These are phyloP conservation scores for Lasiosphaeria ovina DNA, from an alignment of 495 filamentous ascomycete genomes.

Conservation along the genomic window DNA sequence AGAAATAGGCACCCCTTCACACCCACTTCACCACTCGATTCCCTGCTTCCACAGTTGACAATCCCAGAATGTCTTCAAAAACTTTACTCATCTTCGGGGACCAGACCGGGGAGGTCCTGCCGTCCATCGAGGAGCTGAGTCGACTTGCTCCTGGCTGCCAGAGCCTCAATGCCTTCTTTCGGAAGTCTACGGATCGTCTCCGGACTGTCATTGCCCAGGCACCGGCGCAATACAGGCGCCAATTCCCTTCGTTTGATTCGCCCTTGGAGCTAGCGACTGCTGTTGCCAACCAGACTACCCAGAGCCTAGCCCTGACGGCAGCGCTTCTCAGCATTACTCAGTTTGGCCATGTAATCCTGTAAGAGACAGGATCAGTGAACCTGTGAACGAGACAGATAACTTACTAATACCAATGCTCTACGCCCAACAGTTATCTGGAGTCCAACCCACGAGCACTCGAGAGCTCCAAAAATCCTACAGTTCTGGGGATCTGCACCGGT, in stretches of 20 bases:
- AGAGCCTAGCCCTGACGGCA: constrained; percentile 4
- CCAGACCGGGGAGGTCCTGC: constrained; percentile 19
- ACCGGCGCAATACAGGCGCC: constrained; percentile 1
- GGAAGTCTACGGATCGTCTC: constrained; percentile 12
- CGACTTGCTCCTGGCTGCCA: constrained; percentile 4
- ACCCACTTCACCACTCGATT: too few relatives aligned
- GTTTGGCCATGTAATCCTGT: constrained; percentile 19
- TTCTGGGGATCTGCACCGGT: constrained; percentile 62
- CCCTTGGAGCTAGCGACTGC: constrained; percentile 12
- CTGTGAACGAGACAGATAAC: background rate
- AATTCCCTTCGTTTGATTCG: constrained; percentile 14
- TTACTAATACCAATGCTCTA: background rate
- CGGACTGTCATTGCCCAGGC: background rate
- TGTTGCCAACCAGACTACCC: constrained; percentile 4
- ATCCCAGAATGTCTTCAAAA: constrained; percentile 12
- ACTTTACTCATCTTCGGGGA: constrained; percentile 21
- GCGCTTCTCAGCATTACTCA: constrained; percentile 17
- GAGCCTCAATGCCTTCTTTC: constrained; percentile 11
- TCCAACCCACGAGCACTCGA: constrained; percentile 12
- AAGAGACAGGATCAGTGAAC: constrained; percentile 3
- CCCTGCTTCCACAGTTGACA: background rate
- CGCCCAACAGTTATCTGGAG: constrained; percentile 16
- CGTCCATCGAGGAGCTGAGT: constrained; percentile 11
- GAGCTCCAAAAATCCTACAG: constrained; percentile 25
- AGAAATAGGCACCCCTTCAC: too few relatives aligned